Evolutionary conservation across 2,329 filamentous ascomycete species (phyloP).

Genomic region (Berkeleyomyces basicola): DNA sequence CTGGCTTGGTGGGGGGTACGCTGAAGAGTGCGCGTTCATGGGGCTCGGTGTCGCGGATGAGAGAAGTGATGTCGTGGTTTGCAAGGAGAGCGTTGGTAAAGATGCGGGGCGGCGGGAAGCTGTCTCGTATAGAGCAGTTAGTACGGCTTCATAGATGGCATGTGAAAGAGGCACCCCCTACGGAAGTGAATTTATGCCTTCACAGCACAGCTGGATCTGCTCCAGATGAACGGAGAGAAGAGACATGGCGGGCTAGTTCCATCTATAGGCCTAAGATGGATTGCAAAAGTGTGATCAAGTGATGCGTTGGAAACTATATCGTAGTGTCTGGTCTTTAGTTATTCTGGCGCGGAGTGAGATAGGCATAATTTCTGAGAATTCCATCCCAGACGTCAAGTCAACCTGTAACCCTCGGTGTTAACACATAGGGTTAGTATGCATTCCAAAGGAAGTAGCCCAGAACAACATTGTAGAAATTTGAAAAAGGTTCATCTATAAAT

Average conservation of each 20-base stretch:
- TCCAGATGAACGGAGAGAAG: conserved; percentile 55
- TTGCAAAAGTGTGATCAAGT: background rate
- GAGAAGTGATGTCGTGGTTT: conserved; percentile 76
- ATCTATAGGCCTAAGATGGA: background rate
- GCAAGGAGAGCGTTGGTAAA: conserved; percentile 88
- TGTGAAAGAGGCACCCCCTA: conserved; percentile 22
- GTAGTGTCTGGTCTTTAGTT: background rate
- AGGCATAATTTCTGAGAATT: background rate
- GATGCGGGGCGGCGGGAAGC: conserved; percentile 79
- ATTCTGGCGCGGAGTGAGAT: background rate
- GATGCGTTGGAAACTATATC: background rate
- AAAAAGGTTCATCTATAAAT: too few species aligned
- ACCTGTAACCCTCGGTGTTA: background rate
- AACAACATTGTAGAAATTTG: too few species aligned
- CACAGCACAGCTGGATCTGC: conserved; percentile 60
- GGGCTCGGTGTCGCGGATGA: conserved; percentile 88
- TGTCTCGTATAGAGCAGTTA: conserved; percentile 22
- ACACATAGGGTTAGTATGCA: background rate
- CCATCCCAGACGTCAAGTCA: background rate
- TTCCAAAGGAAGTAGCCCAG: too few species aligned
- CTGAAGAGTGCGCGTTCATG: conserved; percentile 94
- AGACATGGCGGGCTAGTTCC: conserved; percentile 40
- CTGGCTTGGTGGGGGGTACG: conserved; percentile 47
- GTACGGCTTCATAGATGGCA: background rate
- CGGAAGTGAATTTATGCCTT: conserved; percentile 60